A percentile compares a stretch with the other conserved stretches of the same genome.
Evolutionary conservation across 371 early-diverging fungal species (phyloP).

Genomic region (Rhizomucor pusillus): DNA sequence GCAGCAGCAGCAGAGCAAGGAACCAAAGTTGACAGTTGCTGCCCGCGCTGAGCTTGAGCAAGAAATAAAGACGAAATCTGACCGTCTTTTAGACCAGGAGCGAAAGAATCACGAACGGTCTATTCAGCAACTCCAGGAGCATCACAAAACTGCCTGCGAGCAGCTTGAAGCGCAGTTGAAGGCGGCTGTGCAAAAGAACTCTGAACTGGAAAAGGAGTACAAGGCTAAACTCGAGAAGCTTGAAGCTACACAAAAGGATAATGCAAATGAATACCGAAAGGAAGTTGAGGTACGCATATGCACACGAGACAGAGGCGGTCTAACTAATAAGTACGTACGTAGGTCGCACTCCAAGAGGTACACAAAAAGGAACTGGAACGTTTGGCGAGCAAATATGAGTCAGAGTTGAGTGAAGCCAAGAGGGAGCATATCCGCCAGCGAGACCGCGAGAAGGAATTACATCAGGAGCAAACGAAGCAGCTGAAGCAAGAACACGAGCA

Average conservation of each 20-base stretch:
- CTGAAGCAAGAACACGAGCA: too few species aligned
- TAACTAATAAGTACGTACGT: too few species aligned
- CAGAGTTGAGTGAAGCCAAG: slow-evolving; percentile 17
- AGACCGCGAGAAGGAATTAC: too few species aligned
- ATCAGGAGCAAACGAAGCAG: too few species aligned
- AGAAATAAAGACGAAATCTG: slow-evolving; percentile 13
- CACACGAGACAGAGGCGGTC: too few species aligned
- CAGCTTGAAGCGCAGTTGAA: slow-evolving; percentile 24
- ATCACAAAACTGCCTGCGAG: slow-evolving; percentile 19
- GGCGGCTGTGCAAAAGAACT: slow-evolving; percentile 17
- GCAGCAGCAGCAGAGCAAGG: background rate
- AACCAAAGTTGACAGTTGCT: slow-evolving; percentile 24
- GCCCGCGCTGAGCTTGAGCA: slow-evolving; percentile 24
- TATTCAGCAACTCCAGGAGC: slow-evolving; percentile 28
- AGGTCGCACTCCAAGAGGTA: slow-evolving; percentile 14
- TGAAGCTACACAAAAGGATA: slow-evolving; percentile 1
- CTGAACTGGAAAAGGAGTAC: background rate
- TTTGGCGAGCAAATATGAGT: slow-evolving; percentile 11
- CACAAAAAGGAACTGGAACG: slow-evolving; percentile 17
- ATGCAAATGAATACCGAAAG: slow-evolving; percentile 20
- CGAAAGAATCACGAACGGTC: slow-evolving; percentile 21
- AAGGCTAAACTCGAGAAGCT: slow-evolving; percentile 14
- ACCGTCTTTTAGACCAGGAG: background rate
- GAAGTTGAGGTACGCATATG: slow-evolving; percentile 26
- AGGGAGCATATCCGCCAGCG: background rate